Percentiles rank a stretch among this genome's conserved stretches.
These are phyloP conservation scores for Pugionium cornutum DNA, from an alignment of 345 rosid genomes.

Conservation along the genomic window DNA sequence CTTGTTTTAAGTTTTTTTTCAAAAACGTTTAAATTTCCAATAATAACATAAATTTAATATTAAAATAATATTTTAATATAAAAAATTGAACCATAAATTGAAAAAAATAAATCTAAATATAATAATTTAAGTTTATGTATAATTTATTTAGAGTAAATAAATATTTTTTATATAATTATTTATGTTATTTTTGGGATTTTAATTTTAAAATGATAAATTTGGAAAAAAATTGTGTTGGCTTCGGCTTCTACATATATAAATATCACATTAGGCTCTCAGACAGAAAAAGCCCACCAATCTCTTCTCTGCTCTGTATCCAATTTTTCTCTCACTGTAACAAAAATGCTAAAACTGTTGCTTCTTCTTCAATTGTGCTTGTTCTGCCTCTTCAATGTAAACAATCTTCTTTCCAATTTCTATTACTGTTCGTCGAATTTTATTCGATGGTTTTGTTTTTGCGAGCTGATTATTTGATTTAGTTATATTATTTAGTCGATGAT, in stretches of 20 bases:
- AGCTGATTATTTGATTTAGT: neutral
- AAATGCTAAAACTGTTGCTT: conserved; percentile 35
- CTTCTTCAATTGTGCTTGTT: conserved; percentile 36
- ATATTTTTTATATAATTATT: too few species aligned
- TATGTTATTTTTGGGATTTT: too few species aligned
- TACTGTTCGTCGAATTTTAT: neutral
- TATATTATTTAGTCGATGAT: neutral
- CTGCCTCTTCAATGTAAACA: conserved; percentile 44
- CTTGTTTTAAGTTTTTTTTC: too few species aligned
- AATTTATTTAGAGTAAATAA: too few species aligned
- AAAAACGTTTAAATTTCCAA: too few species aligned
- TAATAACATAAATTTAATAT: neutral
- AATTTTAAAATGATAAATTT: too few species aligned
- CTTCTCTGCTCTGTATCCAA: conserved; percentile 28
- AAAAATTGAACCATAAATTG: too few species aligned
- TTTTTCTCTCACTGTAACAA: conserved; percentile 18
- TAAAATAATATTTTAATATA: neutral
- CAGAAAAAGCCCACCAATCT: conserved; percentile 38
- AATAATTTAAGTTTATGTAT: too few species aligned
- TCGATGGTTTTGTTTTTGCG: neutral
- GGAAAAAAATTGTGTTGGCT: neutral
- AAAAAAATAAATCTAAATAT: too few species aligned
- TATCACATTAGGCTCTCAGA: conserved; percentile 24
- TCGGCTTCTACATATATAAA: conserved; percentile 13
- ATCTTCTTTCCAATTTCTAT: neutral